phyloP scores from a whole-genome alignment of 495 filamentous ascomycete genomes.

The Neurospora cerealis region DNA sequence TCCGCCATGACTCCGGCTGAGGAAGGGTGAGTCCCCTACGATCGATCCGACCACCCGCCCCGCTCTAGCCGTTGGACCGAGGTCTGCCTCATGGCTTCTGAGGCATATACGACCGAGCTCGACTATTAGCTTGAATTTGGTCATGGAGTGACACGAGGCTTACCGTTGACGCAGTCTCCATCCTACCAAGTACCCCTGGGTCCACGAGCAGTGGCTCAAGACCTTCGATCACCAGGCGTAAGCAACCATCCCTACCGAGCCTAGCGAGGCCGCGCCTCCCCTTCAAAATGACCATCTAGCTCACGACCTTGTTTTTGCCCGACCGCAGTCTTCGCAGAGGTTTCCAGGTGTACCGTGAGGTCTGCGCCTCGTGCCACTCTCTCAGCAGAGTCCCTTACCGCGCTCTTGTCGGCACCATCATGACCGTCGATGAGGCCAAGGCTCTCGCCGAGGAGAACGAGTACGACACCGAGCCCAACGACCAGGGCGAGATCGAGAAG shows the following conservation, averaged over 20 bases:
- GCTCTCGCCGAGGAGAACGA: slow-evolving; percentile 94
- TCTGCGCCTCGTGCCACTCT: slow-evolving; percentile 96
- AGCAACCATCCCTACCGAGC: slow-evolving; percentile 27
- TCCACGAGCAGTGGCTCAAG: slow-evolving; percentile 77
- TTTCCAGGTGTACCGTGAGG: slow-evolving; percentile 99
- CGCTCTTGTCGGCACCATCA: slow-evolving; percentile 74
- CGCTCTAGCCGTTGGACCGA: slow-evolving; percentile 8
- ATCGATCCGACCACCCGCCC: neutral
- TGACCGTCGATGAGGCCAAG: slow-evolving; percentile 98
- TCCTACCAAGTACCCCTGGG: slow-evolving; percentile 89
- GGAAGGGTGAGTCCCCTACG: slow-evolving; percentile 75
- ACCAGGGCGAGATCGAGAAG: slow-evolving; percentile 95
- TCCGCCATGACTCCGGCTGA: slow-evolving; percentile 88
- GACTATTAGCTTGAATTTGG: neutral
- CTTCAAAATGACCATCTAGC: neutral
- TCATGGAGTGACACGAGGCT: slow-evolving; percentile 8
- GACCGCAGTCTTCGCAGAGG: slow-evolving; percentile 79
- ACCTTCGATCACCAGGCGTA: slow-evolving; percentile 96
- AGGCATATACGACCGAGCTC: slow-evolving; percentile 22
- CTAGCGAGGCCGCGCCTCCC: neutral
- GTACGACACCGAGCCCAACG: slow-evolving; percentile 97
- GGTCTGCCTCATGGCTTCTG: slow-evolving; percentile 12
- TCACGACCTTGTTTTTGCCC: slow-evolving; percentile 10
- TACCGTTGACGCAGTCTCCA: slow-evolving; percentile 60
- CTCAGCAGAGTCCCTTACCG: slow-evolving; percentile 91